Conservation (phyloP, 2,329 filamentous ascomycete genomes). For the Cryphonectria radicalis region DNA sequence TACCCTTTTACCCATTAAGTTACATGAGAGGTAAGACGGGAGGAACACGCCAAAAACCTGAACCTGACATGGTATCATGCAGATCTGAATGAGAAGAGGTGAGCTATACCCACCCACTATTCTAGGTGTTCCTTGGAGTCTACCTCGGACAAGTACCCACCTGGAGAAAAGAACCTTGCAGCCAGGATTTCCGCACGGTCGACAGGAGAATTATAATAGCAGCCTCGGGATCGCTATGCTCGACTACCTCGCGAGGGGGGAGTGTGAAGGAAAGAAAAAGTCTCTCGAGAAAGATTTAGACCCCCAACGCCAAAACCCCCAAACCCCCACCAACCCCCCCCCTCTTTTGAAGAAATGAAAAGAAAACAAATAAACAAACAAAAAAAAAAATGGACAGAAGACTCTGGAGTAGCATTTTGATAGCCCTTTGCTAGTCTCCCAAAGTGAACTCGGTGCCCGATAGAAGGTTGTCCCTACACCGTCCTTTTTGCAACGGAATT, state of each 20-base stretch:
- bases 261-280: background rate
- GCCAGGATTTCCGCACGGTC: background rate
- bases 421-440: background rate
- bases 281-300: background rate
- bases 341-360: background rate
- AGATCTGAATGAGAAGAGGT: background rate
- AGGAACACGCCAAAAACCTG: conserved; percentile 1
- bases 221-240: background rate
- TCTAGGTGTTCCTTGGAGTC: background rate
- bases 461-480: background rate
- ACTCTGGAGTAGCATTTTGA: background rate
- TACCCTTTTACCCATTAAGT: background rate
- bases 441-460: background rate
- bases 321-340: background rate
- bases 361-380: background rate
- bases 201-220: background rate
- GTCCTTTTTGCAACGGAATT: background rate
- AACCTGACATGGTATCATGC: background rate
- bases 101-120: background rate
- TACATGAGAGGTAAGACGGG: conserved; percentile 3
- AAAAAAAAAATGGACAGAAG: background rate
- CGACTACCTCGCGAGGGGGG: background rate
- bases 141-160: background rate
- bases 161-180: background rate
- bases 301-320: background rate